Percentiles rank a stretch among this genome's conserved stretches.
Conservation (phyloP, 2,329 filamentous ascomycete genomes). For the Exserohilum turcica region DNA sequence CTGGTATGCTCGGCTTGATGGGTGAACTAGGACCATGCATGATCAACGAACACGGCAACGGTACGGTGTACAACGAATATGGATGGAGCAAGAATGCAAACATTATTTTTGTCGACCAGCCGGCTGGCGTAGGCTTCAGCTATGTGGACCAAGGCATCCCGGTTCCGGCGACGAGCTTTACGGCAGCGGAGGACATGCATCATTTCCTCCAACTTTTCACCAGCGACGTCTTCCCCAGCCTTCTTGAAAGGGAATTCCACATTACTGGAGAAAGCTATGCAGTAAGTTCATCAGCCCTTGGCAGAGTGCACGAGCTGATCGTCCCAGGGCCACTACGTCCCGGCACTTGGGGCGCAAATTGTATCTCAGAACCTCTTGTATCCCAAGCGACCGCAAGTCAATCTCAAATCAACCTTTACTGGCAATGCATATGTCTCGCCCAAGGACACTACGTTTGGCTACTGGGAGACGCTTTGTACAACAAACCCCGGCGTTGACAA, state of each 20-base stretch:
- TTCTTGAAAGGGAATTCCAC: conserved; percentile 49
- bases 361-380: conserved; percentile 52
- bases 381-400: conserved; percentile 50
- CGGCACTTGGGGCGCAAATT: conserved; percentile 52
- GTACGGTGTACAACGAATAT: conserved; percentile 47
- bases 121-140: conserved; percentile 48
- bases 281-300: conserved; percentile 33
- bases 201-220: conserved; percentile 57
- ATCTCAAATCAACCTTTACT: conserved; percentile 53
- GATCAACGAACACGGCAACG: conserved; percentile 47
- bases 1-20: conserved; percentile 45
- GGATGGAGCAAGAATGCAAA: conserved; percentile 48
- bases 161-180: conserved; percentile 48
- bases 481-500: conserved; percentile 51
- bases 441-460: conserved; percentile 50
- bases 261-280: conserved; percentile 58
- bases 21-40: conserved; percentile 48
- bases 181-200: conserved; percentile 56
- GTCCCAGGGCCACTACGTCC: conserved; percentile 55
- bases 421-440: conserved; percentile 56
- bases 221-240: conserved; percentile 52
- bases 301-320: background rate
- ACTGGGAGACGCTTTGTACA: conserved; percentile 56
- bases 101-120: conserved; percentile 47
- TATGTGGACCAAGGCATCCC: conserved; percentile 46